Evolutionary conservation across 2,329 filamentous ascomycete species (phyloP).

Genomic region (Trichophyton schoenleinii): DNA sequence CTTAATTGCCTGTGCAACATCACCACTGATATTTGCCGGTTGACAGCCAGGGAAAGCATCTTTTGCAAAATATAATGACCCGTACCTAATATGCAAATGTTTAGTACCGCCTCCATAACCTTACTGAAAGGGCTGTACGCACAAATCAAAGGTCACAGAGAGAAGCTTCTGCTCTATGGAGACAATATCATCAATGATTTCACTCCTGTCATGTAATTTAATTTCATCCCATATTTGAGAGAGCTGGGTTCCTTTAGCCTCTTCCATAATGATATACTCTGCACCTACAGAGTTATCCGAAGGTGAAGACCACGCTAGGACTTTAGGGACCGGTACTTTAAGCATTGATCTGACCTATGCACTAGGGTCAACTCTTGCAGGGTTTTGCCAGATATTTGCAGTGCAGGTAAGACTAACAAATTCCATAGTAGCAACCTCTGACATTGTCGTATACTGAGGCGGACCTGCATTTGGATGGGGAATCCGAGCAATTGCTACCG

Average conservation of each 20-base stretch:
- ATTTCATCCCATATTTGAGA: slow-evolving; percentile 20
- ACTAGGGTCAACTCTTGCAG: background rate
- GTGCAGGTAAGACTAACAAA: slow-evolving; percentile 10
- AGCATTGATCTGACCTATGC: slow-evolving; percentile 9
- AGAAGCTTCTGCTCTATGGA: slow-evolving; percentile 12
- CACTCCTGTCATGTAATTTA: slow-evolving; percentile 17
- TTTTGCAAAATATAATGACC: slow-evolving; percentile 9
- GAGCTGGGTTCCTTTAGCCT: slow-evolving; percentile 22
- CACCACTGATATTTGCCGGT: slow-evolving; percentile 1
- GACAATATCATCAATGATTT: slow-evolving; percentile 17
- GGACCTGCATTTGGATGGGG: slow-evolving; percentile 11
- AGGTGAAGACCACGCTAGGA: background rate
- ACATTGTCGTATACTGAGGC: slow-evolving; percentile 9
- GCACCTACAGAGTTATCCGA: slow-evolving; percentile 14
- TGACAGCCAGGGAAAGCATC: slow-evolving; percentile 7
- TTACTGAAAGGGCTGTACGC: background rate
- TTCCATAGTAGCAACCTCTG: slow-evolving; percentile 14
- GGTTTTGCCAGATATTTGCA: background rate
- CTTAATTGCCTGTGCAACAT: background rate
- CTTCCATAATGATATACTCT: slow-evolving; percentile 20
- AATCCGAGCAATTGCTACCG: slow-evolving; percentile 16
- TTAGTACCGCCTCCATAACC: slow-evolving; percentile 1
- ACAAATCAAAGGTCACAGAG: slow-evolving; percentile 10
- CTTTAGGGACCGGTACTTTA: slow-evolving; percentile 5
- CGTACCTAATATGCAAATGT: background rate